Percentiles rank a stretch among this genome's conserved stretches.
Conservation (phyloP, 179 eudicot genomes). For the Beta corolliflora region DNA sequence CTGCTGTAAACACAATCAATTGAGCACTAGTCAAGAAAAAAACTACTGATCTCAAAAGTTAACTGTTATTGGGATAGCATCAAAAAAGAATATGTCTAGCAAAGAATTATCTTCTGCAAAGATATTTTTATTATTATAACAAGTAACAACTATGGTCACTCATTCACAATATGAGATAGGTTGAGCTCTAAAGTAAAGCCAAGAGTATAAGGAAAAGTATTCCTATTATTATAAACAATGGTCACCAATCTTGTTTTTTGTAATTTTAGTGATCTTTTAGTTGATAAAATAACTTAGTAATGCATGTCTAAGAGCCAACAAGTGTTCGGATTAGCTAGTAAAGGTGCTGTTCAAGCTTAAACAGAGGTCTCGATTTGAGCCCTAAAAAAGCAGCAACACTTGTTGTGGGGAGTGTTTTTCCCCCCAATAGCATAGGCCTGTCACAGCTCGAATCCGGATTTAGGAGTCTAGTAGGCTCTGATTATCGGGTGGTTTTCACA, state of each 20-base stretch:
- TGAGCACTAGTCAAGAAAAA: constrained; percentile 11
- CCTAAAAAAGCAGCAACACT: too few species aligned
- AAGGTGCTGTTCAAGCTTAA: too few species aligned
- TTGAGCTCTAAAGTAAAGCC: background rate
- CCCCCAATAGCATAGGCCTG: too few species aligned
- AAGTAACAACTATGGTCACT: background rate
- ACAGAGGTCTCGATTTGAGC: too few species aligned
- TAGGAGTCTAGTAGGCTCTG: too few species aligned
- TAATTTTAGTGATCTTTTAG: background rate
- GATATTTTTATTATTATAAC: background rate
- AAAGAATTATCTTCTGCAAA: too few species aligned
- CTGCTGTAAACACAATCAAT: constrained; percentile 51
- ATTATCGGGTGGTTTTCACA: too few species aligned
- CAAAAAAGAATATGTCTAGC: background rate
- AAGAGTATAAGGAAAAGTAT: background rate
- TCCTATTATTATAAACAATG: background rate
- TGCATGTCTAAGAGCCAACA: too few species aligned
- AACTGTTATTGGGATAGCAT: background rate
- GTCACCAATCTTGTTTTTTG: background rate
- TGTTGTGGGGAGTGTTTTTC: too few species aligned
- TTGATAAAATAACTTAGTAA: too few species aligned
- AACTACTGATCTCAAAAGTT: background rate
- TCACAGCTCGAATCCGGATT: too few species aligned
- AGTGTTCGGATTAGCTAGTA: too few species aligned
- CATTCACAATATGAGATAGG: background rate